Evolutionary conservation across 495 filamentous ascomycete genomes (phyloP).

Genomic region (Penicillium chermesinum): DNA sequence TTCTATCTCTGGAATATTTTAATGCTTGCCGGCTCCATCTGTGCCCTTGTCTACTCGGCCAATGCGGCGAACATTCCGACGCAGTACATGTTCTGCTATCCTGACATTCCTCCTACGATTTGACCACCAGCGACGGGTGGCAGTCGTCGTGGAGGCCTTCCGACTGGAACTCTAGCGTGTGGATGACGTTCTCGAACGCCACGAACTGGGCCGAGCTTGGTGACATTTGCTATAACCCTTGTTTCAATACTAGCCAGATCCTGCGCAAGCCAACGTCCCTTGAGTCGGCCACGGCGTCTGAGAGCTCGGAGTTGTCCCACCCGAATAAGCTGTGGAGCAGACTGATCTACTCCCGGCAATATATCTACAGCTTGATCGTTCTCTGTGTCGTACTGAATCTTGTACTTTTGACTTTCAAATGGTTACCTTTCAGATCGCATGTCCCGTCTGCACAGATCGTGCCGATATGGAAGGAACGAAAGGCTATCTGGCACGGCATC

Average conservation of each 20-base stretch:
- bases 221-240: constrained; percentile 30
- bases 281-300: constrained; percentile 8
- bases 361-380: constrained; percentile 32
- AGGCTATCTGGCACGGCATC: constrained; percentile 16
- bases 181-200: constrained; percentile 23
- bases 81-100: constrained; percentile 34
- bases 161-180: constrained; percentile 29
- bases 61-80: constrained; percentile 9
- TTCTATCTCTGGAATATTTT: constrained; percentile 31
- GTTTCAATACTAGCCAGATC: constrained; percentile 30
- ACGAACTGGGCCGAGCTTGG: constrained; percentile 17
- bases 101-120: constrained; percentile 18
- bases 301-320: constrained; percentile 3
- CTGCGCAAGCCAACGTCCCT: constrained; percentile 19
- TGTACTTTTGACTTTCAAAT: constrained; percentile 19
- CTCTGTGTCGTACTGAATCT: constrained; percentile 23
- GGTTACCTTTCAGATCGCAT: constrained; percentile 23
- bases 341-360: constrained; percentile 24
- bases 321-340: constrained; percentile 16
- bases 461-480: constrained; percentile 23
- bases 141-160: constrained; percentile 17
- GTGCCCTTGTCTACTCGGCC: constrained; percentile 22
- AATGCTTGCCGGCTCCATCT: constrained; percentile 30
- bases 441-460: constrained; percentile 23
- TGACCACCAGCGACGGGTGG: constrained; percentile 28